Base-by-base conservation (phyloP, 352 stramenopile genomes). In the Phytophthora ramorum region DNA sequence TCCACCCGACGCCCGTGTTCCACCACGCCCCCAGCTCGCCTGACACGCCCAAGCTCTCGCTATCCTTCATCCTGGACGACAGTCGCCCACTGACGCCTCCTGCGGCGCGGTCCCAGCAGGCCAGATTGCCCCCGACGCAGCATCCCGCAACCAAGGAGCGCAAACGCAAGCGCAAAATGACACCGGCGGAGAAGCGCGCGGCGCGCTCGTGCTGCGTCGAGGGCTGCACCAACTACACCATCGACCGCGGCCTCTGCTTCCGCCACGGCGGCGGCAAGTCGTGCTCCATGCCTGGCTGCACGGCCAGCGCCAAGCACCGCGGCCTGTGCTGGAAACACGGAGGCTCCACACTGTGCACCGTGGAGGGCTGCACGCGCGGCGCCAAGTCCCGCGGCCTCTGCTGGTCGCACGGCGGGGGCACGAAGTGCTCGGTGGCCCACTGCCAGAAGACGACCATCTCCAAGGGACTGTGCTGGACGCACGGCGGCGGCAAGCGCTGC, bases 161-260 rank as follows among this genome's bases (percentile, higher is more conserved):
- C 30, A 58, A 54, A 13, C 57, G 38, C n/a, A 61, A 37, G 17
- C 53, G 53, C 41, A 61, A 61, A 53, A 32, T 51, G 13, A 43
- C 49, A 2, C 8, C 47, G 7, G 54, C 51, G 38, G 53, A 60
- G 40, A 60, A 60, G 40, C 46, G 41, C 26, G 66, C 73, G 43
- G 68, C 61, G 12, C 75, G 75, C n/a, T 65, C 67, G 7, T 84
- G 75, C 55, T 77, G 66, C 49, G 61, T 69, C 17, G 61, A 73
- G 2, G 75, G 70, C 28, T 87, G 78, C 63, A 57, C 68, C n/a
- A 87, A 87, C 48, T 79, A 84, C 55, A 77, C 79, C 19, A 73
- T 87, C 8, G 71, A 87, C 51, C 78, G 73, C 17, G 78, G 80
- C 1, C 75, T 81, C 26, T 79, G 71, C 51, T 73, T 74, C 59